phyloP scores from a whole-genome alignment of 2,329 filamentous ascomycete genomes.

The Sporothrix euskadiensis region DNA sequence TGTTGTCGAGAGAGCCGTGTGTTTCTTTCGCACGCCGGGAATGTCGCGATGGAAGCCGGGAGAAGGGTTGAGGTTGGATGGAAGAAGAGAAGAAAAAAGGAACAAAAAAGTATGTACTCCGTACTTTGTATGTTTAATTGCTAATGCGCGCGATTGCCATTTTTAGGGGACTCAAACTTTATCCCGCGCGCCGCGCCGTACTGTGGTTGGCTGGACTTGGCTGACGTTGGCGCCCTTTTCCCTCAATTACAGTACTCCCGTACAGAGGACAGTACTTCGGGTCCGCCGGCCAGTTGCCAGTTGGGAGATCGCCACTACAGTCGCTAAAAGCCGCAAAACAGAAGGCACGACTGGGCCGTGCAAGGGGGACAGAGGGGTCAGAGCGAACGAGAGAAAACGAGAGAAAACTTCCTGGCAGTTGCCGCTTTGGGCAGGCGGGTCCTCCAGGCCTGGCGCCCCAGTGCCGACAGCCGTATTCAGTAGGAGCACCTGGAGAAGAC shows the following conservation, averaged over 20 bases:
- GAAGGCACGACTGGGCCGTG: not conserved
- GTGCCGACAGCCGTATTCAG: not conserved
- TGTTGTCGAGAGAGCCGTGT: not conserved
- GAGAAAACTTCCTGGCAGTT: conserved; percentile 8
- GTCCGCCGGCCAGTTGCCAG: not conserved
- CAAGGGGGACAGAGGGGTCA: no score
- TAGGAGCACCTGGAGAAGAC: no score
- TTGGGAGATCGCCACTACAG: conserved; percentile 17
- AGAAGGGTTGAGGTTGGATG: not conserved
- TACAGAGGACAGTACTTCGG: conserved; percentile 9
- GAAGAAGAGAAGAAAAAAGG: not conserved
- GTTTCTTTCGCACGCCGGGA: not conserved
- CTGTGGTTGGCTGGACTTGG: not conserved
- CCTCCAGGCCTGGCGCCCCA: not conserved
- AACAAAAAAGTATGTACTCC: not conserved
- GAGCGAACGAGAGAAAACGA: not conserved
- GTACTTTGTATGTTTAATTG: not conserved
- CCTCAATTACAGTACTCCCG: not conserved
- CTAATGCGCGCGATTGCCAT: not conserved
- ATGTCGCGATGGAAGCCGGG: conserved; percentile 18
- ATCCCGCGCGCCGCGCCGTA: not conserved
- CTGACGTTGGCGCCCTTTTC: not conserved
- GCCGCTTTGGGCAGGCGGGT: conserved; percentile 6
- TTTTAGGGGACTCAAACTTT: not conserved
- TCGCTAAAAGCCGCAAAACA: conserved; percentile 8